Percentiles rank a stretch among this genome's conserved stretches.
These are phyloP conservation scores for Botrytis aclada DNA, from an alignment of 2,329 filamentous ascomycete species.

Conservation along the genomic window DNA sequence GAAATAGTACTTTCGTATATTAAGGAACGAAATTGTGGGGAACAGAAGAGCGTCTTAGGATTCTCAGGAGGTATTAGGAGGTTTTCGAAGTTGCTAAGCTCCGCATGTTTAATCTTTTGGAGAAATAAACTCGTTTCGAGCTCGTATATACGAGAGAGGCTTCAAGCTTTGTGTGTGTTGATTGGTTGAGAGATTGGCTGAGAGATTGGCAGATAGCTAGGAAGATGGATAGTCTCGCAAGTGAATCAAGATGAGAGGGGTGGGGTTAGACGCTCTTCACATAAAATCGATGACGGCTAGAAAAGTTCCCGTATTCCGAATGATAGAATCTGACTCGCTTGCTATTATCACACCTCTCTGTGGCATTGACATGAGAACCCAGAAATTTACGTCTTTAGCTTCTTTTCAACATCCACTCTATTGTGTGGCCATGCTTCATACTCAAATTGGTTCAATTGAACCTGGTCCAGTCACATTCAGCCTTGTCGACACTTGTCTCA, in stretches of 20 bases:
- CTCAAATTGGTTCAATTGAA: neutral
- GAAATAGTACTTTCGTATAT: neutral
- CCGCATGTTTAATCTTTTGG: neutral
- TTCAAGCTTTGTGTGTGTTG: neutral
- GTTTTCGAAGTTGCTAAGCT: neutral
- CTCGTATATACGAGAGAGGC: neutral
- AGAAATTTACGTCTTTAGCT: neutral
- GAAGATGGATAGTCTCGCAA: neutral
- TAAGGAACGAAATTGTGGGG: neutral
- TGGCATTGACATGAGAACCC: neutral
- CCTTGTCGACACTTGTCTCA: neutral
- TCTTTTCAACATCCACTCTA: neutral
- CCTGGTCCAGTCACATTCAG: neutral
- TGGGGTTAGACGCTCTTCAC: accelerated
- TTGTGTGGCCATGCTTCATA: neutral
- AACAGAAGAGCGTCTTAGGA: neutral
- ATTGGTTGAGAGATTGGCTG: neutral
- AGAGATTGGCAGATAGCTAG: neutral
- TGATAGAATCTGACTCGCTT: neutral
- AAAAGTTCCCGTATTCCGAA: slow-evolving; percentile 4
- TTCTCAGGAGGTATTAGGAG: neutral
- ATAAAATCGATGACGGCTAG: neutral
- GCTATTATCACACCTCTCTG: neutral
- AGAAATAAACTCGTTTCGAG: neutral
- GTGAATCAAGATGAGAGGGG: neutral